phyloP scores from a whole-genome alignment of 2,329 filamentous ascomycete species.

The Aureobasidium sp. region DNA sequence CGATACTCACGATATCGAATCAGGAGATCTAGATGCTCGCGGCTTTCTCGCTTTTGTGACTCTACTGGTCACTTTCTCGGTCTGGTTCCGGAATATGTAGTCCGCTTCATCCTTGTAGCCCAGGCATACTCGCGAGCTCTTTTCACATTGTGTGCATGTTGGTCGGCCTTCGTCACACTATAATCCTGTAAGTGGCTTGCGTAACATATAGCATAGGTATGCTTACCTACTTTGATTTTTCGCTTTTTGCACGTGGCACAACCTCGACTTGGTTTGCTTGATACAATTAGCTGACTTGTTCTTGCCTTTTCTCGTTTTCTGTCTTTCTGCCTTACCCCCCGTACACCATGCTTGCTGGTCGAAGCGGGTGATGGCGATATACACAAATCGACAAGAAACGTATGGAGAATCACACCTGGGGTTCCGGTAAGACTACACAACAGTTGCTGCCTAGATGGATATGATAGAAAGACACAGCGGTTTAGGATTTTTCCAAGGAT shows the following conservation, averaged over 20 bases:
- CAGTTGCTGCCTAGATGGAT: background rate
- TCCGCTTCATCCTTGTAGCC: constrained; percentile 66
- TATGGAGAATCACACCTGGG: background rate
- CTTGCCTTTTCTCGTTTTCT: background rate
- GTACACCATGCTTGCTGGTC: constrained; percentile 6
- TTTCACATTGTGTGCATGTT: constrained; percentile 56
- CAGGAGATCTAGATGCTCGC: background rate
- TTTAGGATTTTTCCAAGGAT: background rate
- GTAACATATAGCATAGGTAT: background rate
- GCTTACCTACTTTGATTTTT: constrained; percentile 55
- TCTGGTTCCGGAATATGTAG: constrained; percentile 64
- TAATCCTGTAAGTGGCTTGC: background rate
- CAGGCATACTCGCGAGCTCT: constrained; percentile 54
- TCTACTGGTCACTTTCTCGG: constrained; percentile 38
- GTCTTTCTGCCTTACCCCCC: constrained; percentile 3
- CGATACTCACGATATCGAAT: background rate
- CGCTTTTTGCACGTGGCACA: constrained; percentile 68
- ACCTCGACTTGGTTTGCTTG: constrained; percentile 35
- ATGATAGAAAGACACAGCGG: background rate
- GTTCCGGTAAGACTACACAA: background rate
- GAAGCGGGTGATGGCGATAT: background rate
- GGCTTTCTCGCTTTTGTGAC: background rate
- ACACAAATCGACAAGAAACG: background rate
- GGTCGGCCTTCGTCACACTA: constrained; percentile 63
- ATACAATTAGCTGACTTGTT: background rate